Evolutionary conservation across 306 rosid genomes (phyloP), one percentile per base, ranked within the genome.

Genomic region (Ammopiptanthus mongolicus): DNA sequence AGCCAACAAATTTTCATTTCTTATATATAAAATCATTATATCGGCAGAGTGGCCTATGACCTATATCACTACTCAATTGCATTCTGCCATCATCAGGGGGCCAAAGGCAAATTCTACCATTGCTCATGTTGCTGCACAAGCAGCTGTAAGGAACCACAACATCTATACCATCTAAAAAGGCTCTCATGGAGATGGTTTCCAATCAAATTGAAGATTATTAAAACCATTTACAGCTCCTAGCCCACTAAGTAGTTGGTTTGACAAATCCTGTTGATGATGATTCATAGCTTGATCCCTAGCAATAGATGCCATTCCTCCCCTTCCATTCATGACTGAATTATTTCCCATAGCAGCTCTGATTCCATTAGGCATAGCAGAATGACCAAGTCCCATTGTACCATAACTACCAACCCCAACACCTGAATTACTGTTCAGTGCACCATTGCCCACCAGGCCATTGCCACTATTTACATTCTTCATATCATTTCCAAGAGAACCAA

Each of bases 201-300:
- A 96, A 81, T 90, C 99, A 78, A 81, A 95, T 83, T 86, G 97
- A 84, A 90, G 87, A 88, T 84, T 96, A 68, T 73, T 92, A 79
- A 81, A 96, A 62, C 97, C 87, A 48, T 90, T 92, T 53, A 79
- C 96, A 9, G 98, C 90, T 82, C 97, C 98, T 63, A 90, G 82
- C 36, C 99, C 97, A 76, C 89, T 76, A 66, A 96, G 91, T 73
- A 92, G 82, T 77, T 92, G 97, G 88, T 86, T 92, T 59, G 97
- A 96, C 85, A 90, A 39, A 79, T 96, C 98, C 41, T 88, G 97
- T 29, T 87, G 99, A 72, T 90, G 99, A 72, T 90, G 90, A 76
- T 85, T 88, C 94, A 90, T 84, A 31, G 87, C 85, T 84, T 89
- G 99, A 52, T 92, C 99, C 48, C 96, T 90, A 13, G 90, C 88